These are phyloP conservation scores for Schizothecium vesticola DNA, from an alignment of 495 filamentous ascomycete genomes.

Conservation along the genomic window DNA sequence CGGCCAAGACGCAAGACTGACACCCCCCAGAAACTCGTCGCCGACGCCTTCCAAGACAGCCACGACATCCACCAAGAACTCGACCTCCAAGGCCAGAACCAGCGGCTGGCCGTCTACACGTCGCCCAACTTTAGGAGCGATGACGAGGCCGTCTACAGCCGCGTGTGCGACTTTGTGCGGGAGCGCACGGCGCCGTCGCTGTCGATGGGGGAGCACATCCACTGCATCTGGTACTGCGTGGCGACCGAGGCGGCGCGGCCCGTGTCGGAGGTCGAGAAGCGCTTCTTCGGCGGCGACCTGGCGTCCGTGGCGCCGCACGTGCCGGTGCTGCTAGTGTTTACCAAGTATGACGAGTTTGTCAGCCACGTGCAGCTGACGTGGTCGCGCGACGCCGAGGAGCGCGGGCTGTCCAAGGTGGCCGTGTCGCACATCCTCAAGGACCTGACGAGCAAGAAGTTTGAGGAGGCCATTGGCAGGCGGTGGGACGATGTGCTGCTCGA, in stretches of 20 bases:
- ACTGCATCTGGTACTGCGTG: slow-evolving; percentile 32
- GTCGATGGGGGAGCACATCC: slow-evolving; percentile 10
- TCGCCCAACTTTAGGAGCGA: slow-evolving; percentile 20
- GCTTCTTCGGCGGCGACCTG: slow-evolving; percentile 17
- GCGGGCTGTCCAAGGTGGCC: slow-evolving; percentile 22
- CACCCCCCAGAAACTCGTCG: slow-evolving; percentile 15
- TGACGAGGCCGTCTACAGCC: slow-evolving; percentile 11
- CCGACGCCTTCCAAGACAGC: slow-evolving; percentile 15
- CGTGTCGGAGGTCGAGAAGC: slow-evolving; percentile 14
- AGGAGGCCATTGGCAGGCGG: slow-evolving; percentile 16
- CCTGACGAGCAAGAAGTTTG: slow-evolving; percentile 19
- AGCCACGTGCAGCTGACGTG: slow-evolving; percentile 21
- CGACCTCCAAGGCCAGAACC: slow-evolving; percentile 23
- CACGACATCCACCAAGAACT: slow-evolving; percentile 22
- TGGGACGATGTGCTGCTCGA: slow-evolving; percentile 18
- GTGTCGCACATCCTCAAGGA: slow-evolving; percentile 25
- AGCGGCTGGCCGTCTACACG: slow-evolving; percentile 19
- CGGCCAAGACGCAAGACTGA: not conserved
- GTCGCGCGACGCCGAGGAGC: slow-evolving; percentile 16
- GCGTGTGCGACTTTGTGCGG: slow-evolving; percentile 14
- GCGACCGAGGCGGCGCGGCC: slow-evolving; percentile 17
- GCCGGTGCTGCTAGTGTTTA: slow-evolving; percentile 22
- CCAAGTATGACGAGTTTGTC: slow-evolving; percentile 30
- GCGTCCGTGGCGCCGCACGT: slow-evolving; percentile 10
- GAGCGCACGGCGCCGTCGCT: not conserved